Evolutionary conservation across 23 red algal species (phyloP).

Genomic region (Agarophyton chilense): DNA sequence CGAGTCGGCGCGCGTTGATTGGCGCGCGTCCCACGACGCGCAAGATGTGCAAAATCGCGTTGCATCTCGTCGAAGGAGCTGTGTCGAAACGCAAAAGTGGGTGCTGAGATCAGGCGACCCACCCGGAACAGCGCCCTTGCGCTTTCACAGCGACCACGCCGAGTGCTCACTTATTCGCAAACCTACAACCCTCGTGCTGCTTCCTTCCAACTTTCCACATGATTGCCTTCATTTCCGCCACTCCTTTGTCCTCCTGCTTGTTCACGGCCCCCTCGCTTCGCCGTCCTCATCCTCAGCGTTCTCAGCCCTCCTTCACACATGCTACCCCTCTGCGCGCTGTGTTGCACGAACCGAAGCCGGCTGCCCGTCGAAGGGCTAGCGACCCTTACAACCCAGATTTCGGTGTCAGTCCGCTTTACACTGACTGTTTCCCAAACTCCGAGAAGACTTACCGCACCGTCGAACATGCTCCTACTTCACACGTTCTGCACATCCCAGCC

Average conservation of each 20-base stretch:
- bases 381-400: slow-evolving; percentile 96
- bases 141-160: background rate
- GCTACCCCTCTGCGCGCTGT: background rate
- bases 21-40: background rate
- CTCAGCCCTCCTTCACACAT: background rate
- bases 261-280: background rate
- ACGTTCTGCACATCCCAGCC: slow-evolving; percentile 69
- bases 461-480: slow-evolving; percentile 65
- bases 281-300: background rate
- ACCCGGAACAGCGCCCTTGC: background rate
- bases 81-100: too few species aligned
- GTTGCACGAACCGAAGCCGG: slow-evolving; percentile 29
- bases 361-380: slow-evolving; percentile 5
- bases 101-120: background rate
- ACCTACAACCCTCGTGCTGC: background rate
- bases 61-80: background rate
- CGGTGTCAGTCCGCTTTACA: slow-evolving; percentile 68
- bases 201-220: background rate
- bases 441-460: slow-evolving; percentile 68
- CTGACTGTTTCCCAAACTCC: slow-evolving; percentile 87
- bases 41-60: background rate
- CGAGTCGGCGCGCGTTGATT: background rate
- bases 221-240: slow-evolving; percentile 19
- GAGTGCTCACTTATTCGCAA: background rate
- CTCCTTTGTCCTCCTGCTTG: background rate